Percentiles rank a stretch among this genome's conserved stretches.
phyloP scores from a whole-genome alignment of 2,329 filamentous ascomycete species.

The Pseudocercospora vitis region DNA sequence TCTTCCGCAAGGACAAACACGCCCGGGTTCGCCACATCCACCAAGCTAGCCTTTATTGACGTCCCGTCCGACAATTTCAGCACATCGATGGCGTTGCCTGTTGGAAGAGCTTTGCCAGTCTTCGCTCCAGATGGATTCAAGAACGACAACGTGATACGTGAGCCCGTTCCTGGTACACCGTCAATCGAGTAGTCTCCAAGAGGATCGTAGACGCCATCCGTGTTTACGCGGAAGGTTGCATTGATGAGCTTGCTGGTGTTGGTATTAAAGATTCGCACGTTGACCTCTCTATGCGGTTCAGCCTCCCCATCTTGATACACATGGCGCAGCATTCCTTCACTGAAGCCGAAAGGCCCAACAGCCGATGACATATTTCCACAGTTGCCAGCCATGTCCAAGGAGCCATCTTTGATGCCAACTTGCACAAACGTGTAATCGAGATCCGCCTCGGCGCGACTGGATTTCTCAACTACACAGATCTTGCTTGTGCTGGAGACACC shows the following conservation, averaged over 20 bases:
- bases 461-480: constrained; percentile 63
- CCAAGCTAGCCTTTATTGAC: constrained; percentile 55
- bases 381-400: constrained; percentile 67
- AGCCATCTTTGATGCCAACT: constrained; percentile 61
- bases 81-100: constrained; percentile 55
- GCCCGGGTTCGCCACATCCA: constrained; percentile 65
- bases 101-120: constrained; percentile 63
- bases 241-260: constrained; percentile 67
- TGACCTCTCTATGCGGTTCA: constrained; percentile 35
- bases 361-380: constrained; percentile 73
- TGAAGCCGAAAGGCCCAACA: constrained; percentile 65
- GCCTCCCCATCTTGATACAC: constrained; percentile 31
- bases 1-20: constrained; percentile 60
- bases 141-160: constrained; percentile 62
- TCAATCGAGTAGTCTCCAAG: constrained; percentile 61
- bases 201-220: constrained; percentile 42
- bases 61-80: constrained; percentile 42
- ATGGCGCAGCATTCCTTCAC: constrained; percentile 52
- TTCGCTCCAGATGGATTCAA: constrained; percentile 62
- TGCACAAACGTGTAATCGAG: constrained; percentile 72
- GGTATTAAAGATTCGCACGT: constrained; percentile 66
- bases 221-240: constrained; percentile 56
- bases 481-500: constrained; percentile 70
- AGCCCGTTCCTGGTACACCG: constrained; percentile 60
- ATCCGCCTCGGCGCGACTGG: constrained; percentile 53